Evolutionary conservation across 2,329 filamentous ascomycete species (phyloP).

Genomic region (Emmonsiellopsis sp.): DNA sequence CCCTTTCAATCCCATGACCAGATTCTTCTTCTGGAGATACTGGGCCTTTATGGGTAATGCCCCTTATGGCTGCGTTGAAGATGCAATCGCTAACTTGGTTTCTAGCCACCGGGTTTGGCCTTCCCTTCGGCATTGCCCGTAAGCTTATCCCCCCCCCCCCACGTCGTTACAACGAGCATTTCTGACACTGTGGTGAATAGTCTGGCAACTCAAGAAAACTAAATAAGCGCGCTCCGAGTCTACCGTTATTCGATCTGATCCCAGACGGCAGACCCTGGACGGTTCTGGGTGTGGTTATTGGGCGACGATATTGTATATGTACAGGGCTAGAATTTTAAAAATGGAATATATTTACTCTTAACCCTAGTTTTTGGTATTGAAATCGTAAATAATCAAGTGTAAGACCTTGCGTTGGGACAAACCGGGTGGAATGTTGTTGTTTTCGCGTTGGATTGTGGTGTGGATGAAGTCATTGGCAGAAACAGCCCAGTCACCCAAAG

Average conservation of each 20-base stretch:
- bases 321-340: slow-evolving; percentile 29
- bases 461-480: slow-evolving; percentile 37
- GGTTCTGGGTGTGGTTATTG: not conserved
- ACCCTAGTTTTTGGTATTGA: too few species aligned
- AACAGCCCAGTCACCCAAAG: not conserved
- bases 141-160: slow-evolving; percentile 24
- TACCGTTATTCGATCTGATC: not conserved
- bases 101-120: slow-evolving; percentile 48
- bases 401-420: not conserved
- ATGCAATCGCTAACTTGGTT: slow-evolving; percentile 28
- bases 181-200: slow-evolving; percentile 33
- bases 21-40: slow-evolving; percentile 74
- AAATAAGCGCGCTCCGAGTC: slow-evolving; percentile 20
- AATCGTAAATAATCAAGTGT: too few species aligned
- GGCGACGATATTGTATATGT: slow-evolving; percentile 11
- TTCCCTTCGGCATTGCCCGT: slow-evolving; percentile 57
- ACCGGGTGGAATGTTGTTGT: not conserved
- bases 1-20: slow-evolving; percentile 91
- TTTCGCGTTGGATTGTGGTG: slow-evolving; percentile 21
- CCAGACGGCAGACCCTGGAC: not conserved
- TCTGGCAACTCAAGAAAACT: slow-evolving; percentile 62
- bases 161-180: not conserved
- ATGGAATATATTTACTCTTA: too few species aligned
- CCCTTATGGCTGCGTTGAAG: slow-evolving; percentile 1
- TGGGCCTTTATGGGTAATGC: slow-evolving; percentile 66